Conservation (phyloP, 495 filamentous ascomycete genomes). For the Durotheca rogersii region DNA sequence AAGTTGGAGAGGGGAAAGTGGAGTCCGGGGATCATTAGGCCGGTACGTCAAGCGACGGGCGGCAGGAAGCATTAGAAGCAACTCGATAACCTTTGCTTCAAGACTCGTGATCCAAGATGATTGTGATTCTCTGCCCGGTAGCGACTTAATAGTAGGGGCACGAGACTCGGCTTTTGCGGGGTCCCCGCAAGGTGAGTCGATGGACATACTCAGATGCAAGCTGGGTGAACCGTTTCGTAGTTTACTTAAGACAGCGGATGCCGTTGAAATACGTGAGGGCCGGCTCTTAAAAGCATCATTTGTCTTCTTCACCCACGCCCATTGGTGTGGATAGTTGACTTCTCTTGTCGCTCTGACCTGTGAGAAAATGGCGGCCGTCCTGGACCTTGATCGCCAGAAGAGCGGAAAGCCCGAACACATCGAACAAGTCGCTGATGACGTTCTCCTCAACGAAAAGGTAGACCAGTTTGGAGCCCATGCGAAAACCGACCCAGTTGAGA, state of each 20-base stretch:
- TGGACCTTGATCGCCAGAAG: neutral
- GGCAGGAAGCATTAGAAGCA: neutral
- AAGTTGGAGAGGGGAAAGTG: too few relatives aligned
- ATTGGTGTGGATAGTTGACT: neutral
- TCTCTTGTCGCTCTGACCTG: neutral
- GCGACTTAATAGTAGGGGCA: too few relatives aligned
- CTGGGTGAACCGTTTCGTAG: neutral
- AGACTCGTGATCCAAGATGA: neutral
- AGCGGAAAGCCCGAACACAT: constrained; percentile 2
- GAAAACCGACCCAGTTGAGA: constrained; percentile 45
- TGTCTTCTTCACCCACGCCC: neutral
- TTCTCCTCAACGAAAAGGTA: neutral
- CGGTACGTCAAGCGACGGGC: neutral
- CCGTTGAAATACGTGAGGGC: neutral
- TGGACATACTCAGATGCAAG: neutral
- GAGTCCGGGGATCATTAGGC: too few relatives aligned
- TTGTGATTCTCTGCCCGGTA: too few relatives aligned
- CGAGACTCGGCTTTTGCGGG: constrained; percentile 1
- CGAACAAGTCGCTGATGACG: constrained; percentile 1
- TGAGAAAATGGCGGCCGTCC: neutral
- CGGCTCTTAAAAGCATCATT: neutral
- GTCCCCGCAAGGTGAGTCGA: neutral
- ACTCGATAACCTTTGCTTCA: neutral
- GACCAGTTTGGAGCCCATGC: constrained; percentile 46
- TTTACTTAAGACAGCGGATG: neutral